Evolutionary conservation across 2,329 filamentous ascomycete genomes (phyloP), one percentile per base, ranked within the genome.

Genomic region (Ophiostoma sp.): DNA sequence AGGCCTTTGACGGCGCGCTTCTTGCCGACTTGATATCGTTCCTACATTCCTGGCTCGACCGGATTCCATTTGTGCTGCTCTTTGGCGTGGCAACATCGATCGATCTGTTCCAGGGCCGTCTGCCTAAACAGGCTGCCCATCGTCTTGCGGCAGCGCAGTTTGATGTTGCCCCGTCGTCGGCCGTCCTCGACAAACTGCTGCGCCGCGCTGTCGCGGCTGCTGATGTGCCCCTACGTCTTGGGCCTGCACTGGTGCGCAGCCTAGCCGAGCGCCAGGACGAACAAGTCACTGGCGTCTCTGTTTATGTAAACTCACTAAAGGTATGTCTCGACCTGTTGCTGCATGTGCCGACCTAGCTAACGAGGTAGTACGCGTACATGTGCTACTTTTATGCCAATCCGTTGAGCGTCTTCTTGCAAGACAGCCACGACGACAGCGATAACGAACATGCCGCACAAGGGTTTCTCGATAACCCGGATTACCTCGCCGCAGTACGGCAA

Each of bases 11-110:
- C 73, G 86, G 86, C 64, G 80, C 80, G 42, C 77, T 95, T n/a
- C 79, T 96, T 12, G 87, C 87, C 1, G 90, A 94, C 69, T 75
- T 92, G 47, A 83, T 94, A 63, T 81, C 83, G 49, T 81, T 93
- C 5, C 83, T 94, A 70, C 84, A 85, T 69, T 82, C 81, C 4
- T 95, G 91, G 90, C 83, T 86, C 8, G 85, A 90, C 72, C 88
- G 89, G 38, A 90, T 95, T 64, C 89, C 89, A 0, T 93, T 95
- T 71, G 85, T 90, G 1, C 80, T 93, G 0, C 80, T 96, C 1
- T 91, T 95, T 73, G 91, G 91, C 58, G 85, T 96, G 68, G 91
- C 91, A 41, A 95, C 92, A 0, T 93, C 91, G 1, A 85, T 93
- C 45, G 90, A 94, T 71, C 85, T 92, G 45, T 88, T 95, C 70